These are phyloP conservation scores for Penicillium crustosum DNA, from an alignment of 2,329 filamentous ascomycete species.

Conservation along the genomic window DNA sequence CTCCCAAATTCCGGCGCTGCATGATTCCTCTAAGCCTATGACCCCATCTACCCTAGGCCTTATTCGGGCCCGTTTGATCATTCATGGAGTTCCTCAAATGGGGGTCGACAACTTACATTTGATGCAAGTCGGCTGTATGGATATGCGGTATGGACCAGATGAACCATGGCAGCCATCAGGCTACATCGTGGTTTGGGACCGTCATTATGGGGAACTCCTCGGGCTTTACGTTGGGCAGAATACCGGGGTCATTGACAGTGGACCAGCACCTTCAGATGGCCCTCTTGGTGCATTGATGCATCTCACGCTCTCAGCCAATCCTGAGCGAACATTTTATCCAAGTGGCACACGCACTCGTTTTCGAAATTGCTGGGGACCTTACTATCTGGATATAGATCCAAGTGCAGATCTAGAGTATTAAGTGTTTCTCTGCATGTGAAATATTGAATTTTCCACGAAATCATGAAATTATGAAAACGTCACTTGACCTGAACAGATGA, in stretches of 20 bases:
- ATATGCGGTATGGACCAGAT: slow-evolving; percentile 18
- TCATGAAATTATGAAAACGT: background rate
- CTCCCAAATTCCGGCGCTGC: slow-evolving; percentile 10
- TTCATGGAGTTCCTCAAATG: slow-evolving; percentile 22
- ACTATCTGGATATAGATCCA: slow-evolving; percentile 32
- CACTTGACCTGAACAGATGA: background rate
- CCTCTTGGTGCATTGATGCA: slow-evolving; percentile 23
- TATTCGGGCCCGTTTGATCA: slow-evolving; percentile 28
- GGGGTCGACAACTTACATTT: slow-evolving; percentile 30
- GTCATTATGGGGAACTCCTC: slow-evolving; percentile 30
- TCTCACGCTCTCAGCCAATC: slow-evolving; percentile 3
- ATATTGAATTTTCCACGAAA: background rate
- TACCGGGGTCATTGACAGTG: slow-evolving; percentile 24
- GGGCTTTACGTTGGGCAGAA: slow-evolving; percentile 32
- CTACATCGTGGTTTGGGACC: slow-evolving; percentile 41
- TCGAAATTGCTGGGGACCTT: slow-evolving; percentile 12
- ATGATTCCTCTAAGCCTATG: slow-evolving; percentile 14
- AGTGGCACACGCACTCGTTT: background rate
- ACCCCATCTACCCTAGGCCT: slow-evolving; percentile 34
- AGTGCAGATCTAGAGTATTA: slow-evolving; percentile 18
- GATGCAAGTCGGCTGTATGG: slow-evolving; percentile 40
- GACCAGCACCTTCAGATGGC: slow-evolving; percentile 14
- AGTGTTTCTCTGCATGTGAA: slow-evolving; percentile 5
- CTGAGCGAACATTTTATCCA: background rate
- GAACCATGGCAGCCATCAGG: slow-evolving; percentile 34